Conservation (phyloP, 2,329 filamentous ascomycete species). For the Dothideomycetes sp. region DNA sequence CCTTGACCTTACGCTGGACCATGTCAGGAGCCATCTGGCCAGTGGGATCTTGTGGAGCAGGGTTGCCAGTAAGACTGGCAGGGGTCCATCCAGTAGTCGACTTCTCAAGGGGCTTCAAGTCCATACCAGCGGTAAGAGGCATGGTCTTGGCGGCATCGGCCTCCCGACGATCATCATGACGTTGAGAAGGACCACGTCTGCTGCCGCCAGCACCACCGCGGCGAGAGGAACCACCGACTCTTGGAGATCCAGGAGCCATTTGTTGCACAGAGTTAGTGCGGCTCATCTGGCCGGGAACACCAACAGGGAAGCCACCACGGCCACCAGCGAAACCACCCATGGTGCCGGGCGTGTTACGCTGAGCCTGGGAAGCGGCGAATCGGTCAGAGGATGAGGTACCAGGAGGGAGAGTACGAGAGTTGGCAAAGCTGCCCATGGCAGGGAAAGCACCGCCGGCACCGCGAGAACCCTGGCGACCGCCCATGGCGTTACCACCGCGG, state of each 20-base stretch:
- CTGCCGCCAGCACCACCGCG: conserved; percentile 52
- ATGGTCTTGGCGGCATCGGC: conserved; percentile 69
- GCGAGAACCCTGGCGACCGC: conserved; percentile 28
- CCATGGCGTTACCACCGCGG: conserved; percentile 36
- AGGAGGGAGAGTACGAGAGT: conserved; percentile 50
- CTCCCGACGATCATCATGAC: conserved; percentile 42
- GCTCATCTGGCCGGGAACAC: conserved; percentile 46
- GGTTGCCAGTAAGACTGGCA: conserved; percentile 46
- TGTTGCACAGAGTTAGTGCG: conserved; percentile 50
- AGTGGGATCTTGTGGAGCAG: conserved; percentile 34
- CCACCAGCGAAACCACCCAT: conserved; percentile 51
- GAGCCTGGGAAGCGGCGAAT: conserved; percentile 36
- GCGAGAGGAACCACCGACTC: conserved; percentile 26
- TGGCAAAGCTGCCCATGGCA: conserved; percentile 7
- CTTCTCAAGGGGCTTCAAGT: conserved; percentile 67
- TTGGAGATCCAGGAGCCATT: conserved; percentile 61
- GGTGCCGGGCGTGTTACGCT: conserved; percentile 11
- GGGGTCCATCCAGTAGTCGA: conserved; percentile 85
- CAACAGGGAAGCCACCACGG: conserved; percentile 52
- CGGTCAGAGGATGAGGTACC: conserved; percentile 70
- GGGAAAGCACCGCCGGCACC: conserved; percentile 11
- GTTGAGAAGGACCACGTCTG: conserved; percentile 43
- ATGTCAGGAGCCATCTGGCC: conserved; percentile 73
- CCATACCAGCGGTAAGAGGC: conserved; percentile 76
- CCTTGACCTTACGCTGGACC: conserved; percentile 98